These are phyloP conservation scores for Colletotrichum endophyticum DNA, from an alignment of 2,329 filamentous ascomycete genomes.

Conservation along the genomic window DNA sequence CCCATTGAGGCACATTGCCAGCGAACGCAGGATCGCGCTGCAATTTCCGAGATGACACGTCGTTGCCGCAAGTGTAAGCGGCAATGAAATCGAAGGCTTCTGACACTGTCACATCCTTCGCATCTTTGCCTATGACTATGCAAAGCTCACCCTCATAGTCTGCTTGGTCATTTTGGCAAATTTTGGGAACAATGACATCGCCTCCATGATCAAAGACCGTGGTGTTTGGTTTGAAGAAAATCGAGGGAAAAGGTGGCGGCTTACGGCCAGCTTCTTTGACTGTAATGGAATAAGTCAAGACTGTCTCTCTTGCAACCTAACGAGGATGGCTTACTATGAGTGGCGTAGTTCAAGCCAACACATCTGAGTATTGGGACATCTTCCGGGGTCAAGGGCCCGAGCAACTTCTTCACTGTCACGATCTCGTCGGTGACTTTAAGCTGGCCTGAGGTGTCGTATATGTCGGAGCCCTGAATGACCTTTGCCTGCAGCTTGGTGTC, in stretches of 20 bases:
- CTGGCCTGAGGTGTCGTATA: constrained; percentile 49
- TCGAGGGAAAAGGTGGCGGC: constrained; percentile 51
- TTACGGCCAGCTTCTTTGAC: constrained; percentile 56
- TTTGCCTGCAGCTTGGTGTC: constrained; percentile 54
- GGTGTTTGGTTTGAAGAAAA: constrained; percentile 55
- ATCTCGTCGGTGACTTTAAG: constrained; percentile 59
- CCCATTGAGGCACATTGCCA: constrained; percentile 60
- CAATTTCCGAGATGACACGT: constrained; percentile 56
- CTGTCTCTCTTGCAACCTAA: no score
- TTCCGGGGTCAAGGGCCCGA: constrained; percentile 53
- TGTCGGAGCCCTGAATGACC: constrained; percentile 54
- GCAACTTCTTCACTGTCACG: constrained; percentile 55
- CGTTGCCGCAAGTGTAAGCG: constrained; percentile 60
- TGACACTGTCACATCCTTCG: constrained; percentile 48
- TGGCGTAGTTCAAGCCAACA: constrained; percentile 64
- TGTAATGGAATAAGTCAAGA: constrained; percentile 26
- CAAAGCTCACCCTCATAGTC: constrained; percentile 54
- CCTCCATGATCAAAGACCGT: constrained; percentile 40
- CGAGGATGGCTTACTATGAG: constrained; percentile 46
- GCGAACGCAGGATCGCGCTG: constrained; percentile 54
- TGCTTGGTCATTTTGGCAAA: constrained; percentile 51
- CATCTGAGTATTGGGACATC: constrained; percentile 64
- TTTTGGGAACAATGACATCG: constrained; percentile 48
- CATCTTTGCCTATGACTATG: constrained; percentile 54
- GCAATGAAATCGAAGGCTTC: constrained; percentile 55